These are phyloP conservation scores for Naegleria lovaniensis DNA, from an alignment of 208 protist genomes.

Conservation along the genomic window DNA sequence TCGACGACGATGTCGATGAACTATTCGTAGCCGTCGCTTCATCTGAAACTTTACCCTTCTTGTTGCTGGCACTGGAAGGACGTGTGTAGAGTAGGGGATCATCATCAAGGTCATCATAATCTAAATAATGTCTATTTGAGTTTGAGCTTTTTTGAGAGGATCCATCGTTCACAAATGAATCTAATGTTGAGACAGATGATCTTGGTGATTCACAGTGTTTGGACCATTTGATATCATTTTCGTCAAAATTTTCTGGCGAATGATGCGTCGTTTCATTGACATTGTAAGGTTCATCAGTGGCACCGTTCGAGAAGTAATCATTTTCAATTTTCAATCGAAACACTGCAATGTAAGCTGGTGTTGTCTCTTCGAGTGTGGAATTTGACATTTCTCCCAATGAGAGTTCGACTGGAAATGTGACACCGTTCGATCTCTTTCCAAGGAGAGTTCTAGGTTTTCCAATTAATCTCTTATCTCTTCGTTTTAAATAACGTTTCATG, in stretches of 20 bases:
- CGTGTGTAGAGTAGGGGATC: too few species aligned
- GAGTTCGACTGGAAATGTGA: conserved; percentile 8
- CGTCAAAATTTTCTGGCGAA: too few species aligned
- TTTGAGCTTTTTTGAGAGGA: too few species aligned
- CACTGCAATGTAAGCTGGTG: neutral
- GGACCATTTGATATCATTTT: too few species aligned
- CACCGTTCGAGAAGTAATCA: neutral
- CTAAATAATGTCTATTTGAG: too few species aligned
- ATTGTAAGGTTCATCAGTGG: neutral
- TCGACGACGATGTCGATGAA: too few species aligned
- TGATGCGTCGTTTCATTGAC: neutral
- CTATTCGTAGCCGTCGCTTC: too few species aligned
- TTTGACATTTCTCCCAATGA: neutral
- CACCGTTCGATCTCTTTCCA: neutral
- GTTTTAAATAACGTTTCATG: neutral
- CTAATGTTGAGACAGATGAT: too few species aligned
- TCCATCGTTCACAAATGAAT: too few species aligned
- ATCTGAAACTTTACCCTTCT: too few species aligned
- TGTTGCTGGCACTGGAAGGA: too few species aligned
- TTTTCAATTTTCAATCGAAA: neutral
- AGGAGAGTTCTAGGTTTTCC: conserved; percentile 27
- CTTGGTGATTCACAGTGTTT: neutral
- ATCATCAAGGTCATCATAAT: too few species aligned
- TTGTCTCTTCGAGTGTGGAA: neutral
- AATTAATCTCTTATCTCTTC: neutral